Evolutionary conservation across 2,329 filamentous ascomycete genomes (phyloP), one percentile per base, ranked within the genome.

Genomic region (Pseudogymnoascus sp.): DNA sequence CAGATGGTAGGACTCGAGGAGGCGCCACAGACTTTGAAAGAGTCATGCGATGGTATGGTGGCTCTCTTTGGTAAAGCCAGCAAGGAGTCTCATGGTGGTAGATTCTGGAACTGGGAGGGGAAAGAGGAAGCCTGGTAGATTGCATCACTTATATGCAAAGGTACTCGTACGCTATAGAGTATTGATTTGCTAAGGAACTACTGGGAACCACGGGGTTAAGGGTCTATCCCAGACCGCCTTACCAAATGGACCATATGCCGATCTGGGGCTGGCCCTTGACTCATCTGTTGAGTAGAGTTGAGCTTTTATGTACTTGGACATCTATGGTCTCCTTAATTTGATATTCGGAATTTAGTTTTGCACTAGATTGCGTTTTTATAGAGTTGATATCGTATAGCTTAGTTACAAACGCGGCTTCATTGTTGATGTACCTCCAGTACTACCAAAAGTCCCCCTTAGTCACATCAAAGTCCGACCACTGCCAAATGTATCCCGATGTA

Each of bases 41-140:
- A 67, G 33, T 64, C 61, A 41, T 60, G 63, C 9, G 41, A 58
- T 15, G 67, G 65, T 12, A 37, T 65, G 35, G 39, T 63, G 8
- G 37, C 45, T 18, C 48, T 65, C 3, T 59, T 64, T 41, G 58
- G 63, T 57, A 52, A 28, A 6, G 61, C 63, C 19, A 59, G 19
- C 1, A 61, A 57, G 55, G 60, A 63, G 28, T 48, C 55, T 9
- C 59, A 64, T 58, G 57, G 61, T 34, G 63, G 63, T 5, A 61
- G 59, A 33, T 38, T 62, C n/a, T 62, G 41, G 56, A 28, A 4
- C n/a, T 59, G 55, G 23, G 58, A 62, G 15, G 61, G 60, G 3
- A 52, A 38, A 9, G 33, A 61, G 13, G 15, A 59, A 12, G n/a
- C 21, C 13, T 61, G 60, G 61, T 63, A 61, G 41, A 48, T 18